Evolutionary conservation across 495 filamentous ascomycete species (phyloP).

Genomic region (Tirmania nivea): DNA sequence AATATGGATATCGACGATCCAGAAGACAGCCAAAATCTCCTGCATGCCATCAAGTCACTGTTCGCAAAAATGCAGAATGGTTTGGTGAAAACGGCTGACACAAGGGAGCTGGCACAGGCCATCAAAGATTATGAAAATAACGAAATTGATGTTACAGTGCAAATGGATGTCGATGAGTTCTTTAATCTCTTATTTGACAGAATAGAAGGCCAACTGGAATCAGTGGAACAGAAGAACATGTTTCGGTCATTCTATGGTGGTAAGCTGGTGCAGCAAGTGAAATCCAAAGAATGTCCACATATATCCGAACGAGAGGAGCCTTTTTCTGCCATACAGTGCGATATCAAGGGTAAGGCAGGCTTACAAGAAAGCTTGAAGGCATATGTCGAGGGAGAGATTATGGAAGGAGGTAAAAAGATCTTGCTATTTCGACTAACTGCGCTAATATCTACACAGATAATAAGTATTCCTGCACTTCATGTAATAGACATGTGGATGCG

Average conservation of each 20-base stretch:
- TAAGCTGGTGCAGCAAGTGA: conserved; percentile 81
- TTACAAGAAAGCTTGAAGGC: conserved; percentile 76
- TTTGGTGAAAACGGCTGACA: conserved; percentile 47
- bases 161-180: conserved; percentile 98
- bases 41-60: conserved; percentile 54
- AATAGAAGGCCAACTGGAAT: conserved; percentile 63
- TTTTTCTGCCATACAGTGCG: conserved; percentile 90
- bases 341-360: conserved; percentile 76
- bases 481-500: conserved; percentile 75
- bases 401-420: conserved; percentile 56
- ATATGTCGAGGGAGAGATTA: conserved; percentile 86
- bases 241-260: conserved; percentile 81
- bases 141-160: conserved; percentile 64
- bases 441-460: conserved; percentile 38
- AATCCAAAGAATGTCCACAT: conserved; percentile 81
- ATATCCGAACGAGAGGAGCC: conserved; percentile 77
- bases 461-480: conserved; percentile 90
- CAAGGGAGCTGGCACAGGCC: conserved; percentile 44
- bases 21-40: conserved; percentile 38
- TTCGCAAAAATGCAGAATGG: conserved; percentile 76
- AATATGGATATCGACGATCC: conserved; percentile 33
- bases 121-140: conserved; percentile 69
- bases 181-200: conserved; percentile 83
- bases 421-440: conserved; percentile 5
- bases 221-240: conserved; percentile 41